Conservation (phyloP, 345 rosid species). For the Viola odorata region DNA sequence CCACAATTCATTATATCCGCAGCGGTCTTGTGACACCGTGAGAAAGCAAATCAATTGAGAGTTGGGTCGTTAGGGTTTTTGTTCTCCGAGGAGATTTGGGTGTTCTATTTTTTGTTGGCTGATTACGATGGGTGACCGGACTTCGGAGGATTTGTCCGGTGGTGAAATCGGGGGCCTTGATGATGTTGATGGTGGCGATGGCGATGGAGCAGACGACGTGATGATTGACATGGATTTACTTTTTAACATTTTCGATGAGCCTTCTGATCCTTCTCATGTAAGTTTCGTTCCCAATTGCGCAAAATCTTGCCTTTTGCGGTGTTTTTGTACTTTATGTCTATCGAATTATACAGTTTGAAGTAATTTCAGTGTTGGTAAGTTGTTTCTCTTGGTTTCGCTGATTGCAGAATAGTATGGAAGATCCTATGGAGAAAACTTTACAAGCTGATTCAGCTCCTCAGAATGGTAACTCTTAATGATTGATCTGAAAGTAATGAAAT, state of each 20-base stretch:
- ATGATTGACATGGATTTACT: conserved; percentile 10
- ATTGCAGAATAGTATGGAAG: conserved; percentile 18
- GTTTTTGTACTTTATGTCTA: too few species aligned
- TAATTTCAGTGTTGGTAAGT: neutral
- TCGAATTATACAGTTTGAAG: too few species aligned
- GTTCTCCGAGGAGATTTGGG: neutral
- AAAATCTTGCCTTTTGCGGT: too few species aligned
- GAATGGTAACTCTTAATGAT: conserved; percentile 7
- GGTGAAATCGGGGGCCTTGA: conserved; percentile 1
- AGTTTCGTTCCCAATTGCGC: neutral
- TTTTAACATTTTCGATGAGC: conserved; percentile 9
- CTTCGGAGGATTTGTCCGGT: neutral
- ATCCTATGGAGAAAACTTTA: neutral
- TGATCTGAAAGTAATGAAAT: too few species aligned
- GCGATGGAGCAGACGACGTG: conserved; percentile 7
- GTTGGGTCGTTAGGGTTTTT: neutral
- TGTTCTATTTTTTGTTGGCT: neutral
- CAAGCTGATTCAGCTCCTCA: conserved; percentile 10
- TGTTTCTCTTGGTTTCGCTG: neutral
- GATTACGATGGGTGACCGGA: conserved; percentile 9
- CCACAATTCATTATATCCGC: too few species aligned
- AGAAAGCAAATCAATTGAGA: neutral
- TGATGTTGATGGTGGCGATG: conserved; percentile 1
- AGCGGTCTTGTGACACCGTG: too few species aligned
- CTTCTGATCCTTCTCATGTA: conserved; percentile 9